A percentile compares a stretch with the other conserved stretches of the same genome.
phyloP scores from a whole-genome alignment of 1,284 basidiomycete genomes.

The Austroboletus novae-zelandiae region DNA sequence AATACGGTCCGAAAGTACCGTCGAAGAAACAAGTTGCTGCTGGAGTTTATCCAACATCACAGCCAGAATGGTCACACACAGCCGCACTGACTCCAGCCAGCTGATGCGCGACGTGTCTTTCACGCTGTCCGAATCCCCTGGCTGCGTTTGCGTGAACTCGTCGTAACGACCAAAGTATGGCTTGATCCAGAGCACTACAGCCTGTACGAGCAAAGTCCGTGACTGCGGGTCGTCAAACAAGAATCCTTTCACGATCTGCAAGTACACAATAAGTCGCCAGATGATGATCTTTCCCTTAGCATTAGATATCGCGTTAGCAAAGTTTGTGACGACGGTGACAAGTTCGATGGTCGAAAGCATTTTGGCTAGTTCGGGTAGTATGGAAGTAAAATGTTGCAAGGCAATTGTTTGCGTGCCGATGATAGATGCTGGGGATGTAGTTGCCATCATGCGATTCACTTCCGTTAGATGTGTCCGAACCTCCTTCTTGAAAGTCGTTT shows the following conservation, averaged over 20 bases:
- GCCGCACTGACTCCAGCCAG: constrained; percentile 88
- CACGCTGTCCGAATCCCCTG: constrained; percentile 61
- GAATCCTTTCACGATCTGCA: constrained; percentile 87
- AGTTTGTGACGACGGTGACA: constrained; percentile 81
- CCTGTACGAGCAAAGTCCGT: constrained; percentile 81
- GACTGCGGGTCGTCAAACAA: constrained; percentile 84
- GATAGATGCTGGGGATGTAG: constrained; percentile 75
- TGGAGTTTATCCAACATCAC: constrained; percentile 92
- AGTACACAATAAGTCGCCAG: constrained; percentile 92
- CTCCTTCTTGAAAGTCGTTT: constrained; percentile 83
- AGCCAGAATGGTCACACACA: constrained; percentile 83
- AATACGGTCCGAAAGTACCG: constrained; percentile 58
- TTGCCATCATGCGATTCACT: constrained; percentile 89
- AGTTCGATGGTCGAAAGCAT: constrained; percentile 81
- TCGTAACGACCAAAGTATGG: constrained; percentile 94
- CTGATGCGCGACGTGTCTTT: constrained; percentile 76
- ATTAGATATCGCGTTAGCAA: constrained; percentile 81
- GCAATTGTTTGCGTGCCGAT: constrained; percentile 96
- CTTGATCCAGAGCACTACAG: constrained; percentile 91
- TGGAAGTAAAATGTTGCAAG: constrained; percentile 91
- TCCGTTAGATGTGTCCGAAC: constrained; percentile 73
- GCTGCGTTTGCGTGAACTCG: constrained; percentile 62
- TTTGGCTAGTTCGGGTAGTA: constrained; percentile 83
- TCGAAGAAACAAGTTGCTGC: constrained; percentile 70
- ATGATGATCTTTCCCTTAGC: constrained; percentile 86